Base-by-base conservation (phyloP, 257 asterid genomes). In the Leptodermis oblonga region DNA sequence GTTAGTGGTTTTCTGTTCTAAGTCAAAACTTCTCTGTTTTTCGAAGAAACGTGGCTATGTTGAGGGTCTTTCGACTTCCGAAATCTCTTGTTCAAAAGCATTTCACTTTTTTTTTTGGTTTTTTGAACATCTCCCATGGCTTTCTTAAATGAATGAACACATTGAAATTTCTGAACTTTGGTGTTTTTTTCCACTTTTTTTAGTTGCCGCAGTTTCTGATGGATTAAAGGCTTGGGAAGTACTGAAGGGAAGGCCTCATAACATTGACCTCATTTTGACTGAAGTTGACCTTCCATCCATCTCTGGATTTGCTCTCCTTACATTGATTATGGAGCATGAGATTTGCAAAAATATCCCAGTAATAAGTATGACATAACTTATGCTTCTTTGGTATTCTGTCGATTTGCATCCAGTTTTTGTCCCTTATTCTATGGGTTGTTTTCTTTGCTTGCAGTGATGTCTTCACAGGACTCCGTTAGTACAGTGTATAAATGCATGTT, bases 191-290 rank as follows among this genome's bases (percentile, higher is more conserved):
- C 41, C 31, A 23, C n/a, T 45, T 71, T 10, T 68, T 42, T 23
- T 95, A 94, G 99, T 94, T 79, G 85, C 92, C 80, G 96, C 93
- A 70, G 96, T 87, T 80, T 15, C 92, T 14, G 97, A 94, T 78
- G 99, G 99, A 62, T 79, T 94, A 55, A 89, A 91, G 84, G 99
- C 99, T 23, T 94, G 99, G 99, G 97, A 94, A 74, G 67, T 89
- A 4, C 74, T 94, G 64, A 91, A 85, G 72, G 87, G 78, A 74
- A 86, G 86, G 62, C 82, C 97, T 18, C 79, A 68, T 28, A 85
- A 69, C 79, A 73, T 91, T 15, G 99, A 94, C 80, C 96, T 94
- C 46, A 91, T 94, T 22, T 68, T 94, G 80, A 94, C 97, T 2
- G 99, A 94, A 78, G 93, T 87, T 36, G 97, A 94, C n/a, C 73